Conservation (phyloP, 192 early-diverging fungal species). For the Coemansia biformis region DNA sequence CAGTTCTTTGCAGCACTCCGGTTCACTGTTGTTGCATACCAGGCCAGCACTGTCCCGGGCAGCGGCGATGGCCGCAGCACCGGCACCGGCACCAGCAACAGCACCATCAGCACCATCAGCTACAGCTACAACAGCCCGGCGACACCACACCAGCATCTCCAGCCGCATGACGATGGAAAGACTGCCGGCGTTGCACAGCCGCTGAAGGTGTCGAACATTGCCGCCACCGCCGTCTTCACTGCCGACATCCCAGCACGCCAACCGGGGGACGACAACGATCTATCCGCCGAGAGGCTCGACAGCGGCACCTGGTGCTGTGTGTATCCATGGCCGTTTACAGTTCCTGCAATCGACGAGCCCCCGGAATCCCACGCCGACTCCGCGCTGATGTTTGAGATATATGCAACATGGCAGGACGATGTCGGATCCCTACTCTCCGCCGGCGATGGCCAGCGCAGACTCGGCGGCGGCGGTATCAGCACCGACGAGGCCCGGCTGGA, state of each 20-base stretch:
- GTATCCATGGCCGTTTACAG: constrained; percentile 23
- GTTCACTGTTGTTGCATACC: no score
- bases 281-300: constrained; percentile 9
- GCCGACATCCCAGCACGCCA: not conserved
- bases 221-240: constrained; percentile 7
- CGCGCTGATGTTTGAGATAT: constrained; percentile 35
- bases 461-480: constrained; percentile 3
- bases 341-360: not conserved
- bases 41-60: constrained; percentile 10
- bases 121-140: not conserved
- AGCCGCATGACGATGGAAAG: not conserved
- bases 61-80: constrained; percentile 2
- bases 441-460: not conserved
- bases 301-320: constrained; percentile 34
- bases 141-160: no score
- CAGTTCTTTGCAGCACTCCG: no score
- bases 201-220: constrained; percentile 7
- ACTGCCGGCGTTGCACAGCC: not conserved
- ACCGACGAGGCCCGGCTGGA: constrained; percentile 26
- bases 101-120: no score
- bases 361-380: constrained; percentile 8
- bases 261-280: not conserved
- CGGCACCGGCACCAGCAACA: not conserved
- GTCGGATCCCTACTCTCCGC: constrained; percentile 1
- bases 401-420: constrained; percentile 10